A percentile compares a stretch with the other conserved stretches of the same genome.
These are phyloP conservation scores for Sporothrix dimorphospora DNA, from an alignment of 2,329 filamentous ascomycete species.

Conservation along the genomic window DNA sequence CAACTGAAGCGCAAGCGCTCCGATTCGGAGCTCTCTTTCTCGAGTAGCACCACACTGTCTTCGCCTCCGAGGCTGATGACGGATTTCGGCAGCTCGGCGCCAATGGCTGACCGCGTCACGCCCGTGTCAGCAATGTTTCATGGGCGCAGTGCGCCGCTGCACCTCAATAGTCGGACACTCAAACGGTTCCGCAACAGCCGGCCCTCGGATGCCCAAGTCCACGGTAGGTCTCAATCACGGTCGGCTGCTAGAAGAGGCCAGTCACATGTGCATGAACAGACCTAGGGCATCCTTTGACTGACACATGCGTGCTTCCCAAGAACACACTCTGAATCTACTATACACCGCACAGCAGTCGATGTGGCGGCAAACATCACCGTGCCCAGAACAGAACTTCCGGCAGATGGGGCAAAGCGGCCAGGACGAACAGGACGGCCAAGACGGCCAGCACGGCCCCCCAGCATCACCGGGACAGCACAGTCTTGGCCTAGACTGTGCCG, in stretches of 20 bases:
- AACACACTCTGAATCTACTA: slow-evolving; percentile 60
- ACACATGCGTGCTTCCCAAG: slow-evolving; percentile 41
- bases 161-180: slow-evolving; percentile 60
- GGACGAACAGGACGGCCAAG: not conserved
- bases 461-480: not conserved
- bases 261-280: not conserved
- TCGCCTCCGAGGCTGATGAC: slow-evolving; percentile 43
- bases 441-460: not conserved
- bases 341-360: slow-evolving; percentile 50
- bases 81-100: slow-evolving; percentile 40
- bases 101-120: slow-evolving; percentile 42
- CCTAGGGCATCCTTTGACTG: not conserved
- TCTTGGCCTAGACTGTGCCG: slow-evolving; percentile 13
- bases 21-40: slow-evolving; percentile 57
- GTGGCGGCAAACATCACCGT: not conserved
- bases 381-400: not conserved
- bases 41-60: slow-evolving; percentile 48
- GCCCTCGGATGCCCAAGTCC: slow-evolving; percentile 58
- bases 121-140: slow-evolving; percentile 40
- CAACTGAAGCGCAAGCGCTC: slow-evolving; percentile 67
- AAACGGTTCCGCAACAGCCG: slow-evolving; percentile 64
- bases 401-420: not conserved
- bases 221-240: slow-evolving; percentile 49
- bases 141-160: slow-evolving; percentile 43
- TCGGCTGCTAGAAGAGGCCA: not conserved